Percentiles rank a stretch among this genome's conserved stretches.
Evolutionary conservation across 2,329 filamentous ascomycete genomes (phyloP).

Genomic region (Xylaria sp.): DNA sequence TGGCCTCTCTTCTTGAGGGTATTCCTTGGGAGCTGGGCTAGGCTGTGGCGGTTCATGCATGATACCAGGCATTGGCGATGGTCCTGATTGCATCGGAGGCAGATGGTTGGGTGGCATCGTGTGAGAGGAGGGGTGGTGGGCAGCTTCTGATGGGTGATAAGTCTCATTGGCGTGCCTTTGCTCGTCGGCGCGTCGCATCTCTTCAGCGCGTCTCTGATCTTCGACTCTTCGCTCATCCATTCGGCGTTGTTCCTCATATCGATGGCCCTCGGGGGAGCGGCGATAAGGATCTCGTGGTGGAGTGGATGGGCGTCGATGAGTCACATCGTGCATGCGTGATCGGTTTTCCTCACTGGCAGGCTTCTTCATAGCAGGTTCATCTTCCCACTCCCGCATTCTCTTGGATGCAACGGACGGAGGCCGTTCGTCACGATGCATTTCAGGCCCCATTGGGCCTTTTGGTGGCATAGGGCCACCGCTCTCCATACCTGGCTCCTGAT

Average conservation of each 20-base stretch:
- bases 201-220: constrained; percentile 68
- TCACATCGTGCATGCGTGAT: constrained; percentile 85
- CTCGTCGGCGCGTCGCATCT: constrained; percentile 59
- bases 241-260: constrained; percentile 71
- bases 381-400: constrained; percentile 91
- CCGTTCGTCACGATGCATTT: constrained; percentile 76
- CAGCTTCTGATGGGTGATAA: constrained; percentile 92
- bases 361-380: constrained; percentile 83
- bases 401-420: constrained; percentile 84
- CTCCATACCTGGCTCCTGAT: constrained; percentile 71
- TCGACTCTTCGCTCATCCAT: constrained; percentile 64
- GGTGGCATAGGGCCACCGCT: constrained; percentile 72
- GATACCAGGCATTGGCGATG: constrained; percentile 64
- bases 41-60: constrained; percentile 62
- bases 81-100: constrained; percentile 70
- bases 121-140: constrained; percentile 79
- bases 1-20: constrained; percentile 65
- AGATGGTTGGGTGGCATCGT: constrained; percentile 65
- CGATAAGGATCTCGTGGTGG: constrained; percentile 76
- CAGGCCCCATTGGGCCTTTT: constrained; percentile 66
- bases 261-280: constrained; percentile 77
- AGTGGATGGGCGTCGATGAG: constrained; percentile 80
- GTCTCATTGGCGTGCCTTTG: constrained; percentile 75
- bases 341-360: constrained; percentile 88
- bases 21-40: constrained; percentile 62